Conservation (phyloP, 768 basidiomycete species). For the Suillus luteus region DNA sequence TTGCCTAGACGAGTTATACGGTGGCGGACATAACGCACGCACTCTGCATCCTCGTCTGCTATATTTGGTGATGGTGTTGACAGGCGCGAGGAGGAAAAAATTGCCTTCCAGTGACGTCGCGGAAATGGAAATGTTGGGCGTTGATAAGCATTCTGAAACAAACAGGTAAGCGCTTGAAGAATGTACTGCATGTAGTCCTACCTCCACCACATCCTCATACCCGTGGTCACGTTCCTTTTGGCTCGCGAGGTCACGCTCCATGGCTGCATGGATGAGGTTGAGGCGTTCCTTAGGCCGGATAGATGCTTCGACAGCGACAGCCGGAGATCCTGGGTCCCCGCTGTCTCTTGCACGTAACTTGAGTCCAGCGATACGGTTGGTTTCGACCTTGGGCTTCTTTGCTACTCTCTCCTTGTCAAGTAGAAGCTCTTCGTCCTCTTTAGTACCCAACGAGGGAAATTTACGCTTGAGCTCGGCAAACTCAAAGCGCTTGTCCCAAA, state of each 20-base stretch:
- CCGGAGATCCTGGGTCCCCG: constrained; percentile 40
- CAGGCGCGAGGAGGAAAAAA: constrained; percentile 43
- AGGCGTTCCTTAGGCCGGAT: constrained; percentile 70
- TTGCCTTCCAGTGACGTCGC: constrained; percentile 67
- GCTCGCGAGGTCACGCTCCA: constrained; percentile 61
- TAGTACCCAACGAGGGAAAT: constrained; percentile 58
- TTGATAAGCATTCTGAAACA: constrained; percentile 68
- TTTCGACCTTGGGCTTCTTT: constrained; percentile 54
- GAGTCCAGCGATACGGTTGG: constrained; percentile 49
- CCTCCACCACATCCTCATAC: constrained; percentile 89
- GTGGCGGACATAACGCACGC: constrained; percentile 51
- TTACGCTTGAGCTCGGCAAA: constrained; percentile 82
- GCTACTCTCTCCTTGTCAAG: constrained; percentile 68
- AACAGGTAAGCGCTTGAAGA: constrained; percentile 14
- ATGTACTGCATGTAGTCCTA: constrained; percentile 35
- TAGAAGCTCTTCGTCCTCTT: constrained; percentile 71
- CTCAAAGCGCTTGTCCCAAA: constrained; percentile 80
- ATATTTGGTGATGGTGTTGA: constrained; percentile 27
- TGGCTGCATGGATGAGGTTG: constrained; percentile 49
- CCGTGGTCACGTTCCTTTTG: constrained; percentile 76
- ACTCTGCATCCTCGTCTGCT: constrained; percentile 24
- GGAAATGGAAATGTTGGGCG: constrained; percentile 56
- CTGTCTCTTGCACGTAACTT: constrained; percentile 55
- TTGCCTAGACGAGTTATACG: constrained; percentile 86
- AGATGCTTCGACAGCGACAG: constrained; percentile 45